Evolutionary conservation across 106 monocot genomes (phyloP), one percentile per base, ranked within the genome.

Genomic region (Triglochin maritima): DNA sequence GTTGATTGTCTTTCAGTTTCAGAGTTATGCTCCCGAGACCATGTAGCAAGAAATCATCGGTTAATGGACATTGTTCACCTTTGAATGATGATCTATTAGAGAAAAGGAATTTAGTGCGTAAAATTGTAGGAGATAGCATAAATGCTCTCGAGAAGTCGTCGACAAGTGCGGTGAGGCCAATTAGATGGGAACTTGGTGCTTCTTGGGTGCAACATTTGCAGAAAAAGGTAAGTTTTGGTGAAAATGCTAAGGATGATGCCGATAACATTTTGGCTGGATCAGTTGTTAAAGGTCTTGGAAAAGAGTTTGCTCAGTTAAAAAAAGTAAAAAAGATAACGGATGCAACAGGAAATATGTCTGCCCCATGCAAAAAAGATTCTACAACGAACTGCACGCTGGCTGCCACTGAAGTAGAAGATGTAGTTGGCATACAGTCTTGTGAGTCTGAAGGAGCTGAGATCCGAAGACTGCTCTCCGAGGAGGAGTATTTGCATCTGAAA

Each of bases 181-280:
- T 92, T 64, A 82, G 92, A 77, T 92, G 92, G 92, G 92, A 92
- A 79, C 73, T 92, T 69, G 92, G 92, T 62, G 67, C 79, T 62
- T 74, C 72, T 50, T 92, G 87, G 92, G 50, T 82, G 58, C 85
- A 92, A 67, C 67, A 92, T 49, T 79, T 92, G 63, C 82, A 88
- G 69, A 82, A 85, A 74, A 65, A 86, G 66, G 87, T 81, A 64
- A 79, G 47, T 50, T 62, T 75, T 14, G 62, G 45, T 62, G 83
- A 82, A 51, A 71, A 71, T 3, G 5, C 57, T 15, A 80, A 83
- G 59, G 69, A 53, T 14, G 68, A 69, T 62, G 59, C 14, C 11
- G 78, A 80, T 60, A 66, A 73, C 15, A 52, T 44, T 62, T 16
- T 47, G 42, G 66, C 57, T 52, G 78, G 76, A 63, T 60, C 71